phyloP scores from a whole-genome alignment of 2,329 filamentous ascomycete genomes.

The Blastomyces gilchristii region DNA sequence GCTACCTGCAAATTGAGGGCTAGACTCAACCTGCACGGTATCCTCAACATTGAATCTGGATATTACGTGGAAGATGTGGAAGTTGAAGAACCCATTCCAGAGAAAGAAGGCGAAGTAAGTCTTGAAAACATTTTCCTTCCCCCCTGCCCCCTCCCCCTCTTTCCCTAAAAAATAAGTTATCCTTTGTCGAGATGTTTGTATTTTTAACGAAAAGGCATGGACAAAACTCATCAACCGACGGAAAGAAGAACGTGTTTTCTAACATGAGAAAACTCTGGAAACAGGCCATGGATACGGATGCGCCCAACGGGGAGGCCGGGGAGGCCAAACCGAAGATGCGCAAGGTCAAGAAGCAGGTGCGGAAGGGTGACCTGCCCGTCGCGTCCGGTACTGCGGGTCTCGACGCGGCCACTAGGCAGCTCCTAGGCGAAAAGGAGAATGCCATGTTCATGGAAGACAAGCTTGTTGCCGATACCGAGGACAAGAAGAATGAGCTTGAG shows the following conservation, averaged over 20 bases:
- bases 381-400: slow-evolving; percentile 72
- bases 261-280: slow-evolving; percentile 19
- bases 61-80: slow-evolving; percentile 98
- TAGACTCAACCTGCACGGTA: slow-evolving; percentile 87
- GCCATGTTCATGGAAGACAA: slow-evolving; percentile 97
- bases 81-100: slow-evolving; percentile 83
- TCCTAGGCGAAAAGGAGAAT: slow-evolving; percentile 70
- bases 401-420: slow-evolving; percentile 56
- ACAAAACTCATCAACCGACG: background rate
- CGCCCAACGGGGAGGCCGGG: slow-evolving; percentile 49
- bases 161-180: background rate
- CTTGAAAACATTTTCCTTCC: background rate
- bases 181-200: slow-evolving; percentile 2
- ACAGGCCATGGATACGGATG: slow-evolving; percentile 79
- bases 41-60: slow-evolving; percentile 90
- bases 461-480: slow-evolving; percentile 92
- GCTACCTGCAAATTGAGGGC: slow-evolving; percentile 99
- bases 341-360: slow-evolving; percentile 98
- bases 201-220: slow-evolving; percentile 4
- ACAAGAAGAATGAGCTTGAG: slow-evolving; percentile 99
- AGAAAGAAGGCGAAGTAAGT: slow-evolving; percentile 53
- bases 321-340: slow-evolving; percentile 69
- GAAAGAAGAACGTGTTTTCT: slow-evolving; percentile 17
- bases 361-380: slow-evolving; percentile 90
- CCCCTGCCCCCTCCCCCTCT: slow-evolving; percentile 7